These are phyloP conservation scores for Pouteria campechiana DNA, from an alignment of 179 eudicot species.

Conservation along the genomic window DNA sequence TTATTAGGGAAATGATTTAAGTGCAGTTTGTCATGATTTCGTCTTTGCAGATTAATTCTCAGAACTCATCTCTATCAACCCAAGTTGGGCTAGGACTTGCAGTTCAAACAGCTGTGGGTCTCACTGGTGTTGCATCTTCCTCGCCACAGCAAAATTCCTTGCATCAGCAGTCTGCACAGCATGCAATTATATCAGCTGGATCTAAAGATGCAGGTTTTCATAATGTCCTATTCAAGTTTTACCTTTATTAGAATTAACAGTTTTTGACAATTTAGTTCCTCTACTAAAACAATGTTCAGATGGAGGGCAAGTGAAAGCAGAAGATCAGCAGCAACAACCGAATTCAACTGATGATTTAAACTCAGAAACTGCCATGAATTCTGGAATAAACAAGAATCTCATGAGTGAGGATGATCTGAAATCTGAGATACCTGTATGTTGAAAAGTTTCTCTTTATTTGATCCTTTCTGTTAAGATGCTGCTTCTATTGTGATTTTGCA, in stretches of 20 bases:
- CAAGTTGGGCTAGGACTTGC: constrained; percentile 71
- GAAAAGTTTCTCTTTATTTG: not conserved
- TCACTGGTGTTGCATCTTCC: constrained; percentile 38
- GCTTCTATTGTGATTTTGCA: no score
- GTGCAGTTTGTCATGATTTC: not conserved
- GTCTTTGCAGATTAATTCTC: constrained; percentile 65
- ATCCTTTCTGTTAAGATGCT: not conserved
- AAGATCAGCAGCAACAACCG: constrained; percentile 66
- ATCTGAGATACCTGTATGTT: constrained; percentile 65
- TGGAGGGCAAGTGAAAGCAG: constrained; percentile 37
- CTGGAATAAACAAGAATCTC: constrained; percentile 50
- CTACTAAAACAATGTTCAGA: constrained; percentile 41
- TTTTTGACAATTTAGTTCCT: no score
- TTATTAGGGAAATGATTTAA: no score
- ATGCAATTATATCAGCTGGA: constrained; percentile 34
- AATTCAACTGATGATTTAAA: constrained; percentile 46
- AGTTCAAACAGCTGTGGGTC: constrained; percentile 48
- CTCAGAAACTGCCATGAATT: constrained; percentile 39
- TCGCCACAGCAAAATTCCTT: constrained; percentile 47
- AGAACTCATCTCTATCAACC: constrained; percentile 48
- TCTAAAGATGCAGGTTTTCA: constrained; percentile 58
- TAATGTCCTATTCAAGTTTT: no score
- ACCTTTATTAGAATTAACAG: no score
- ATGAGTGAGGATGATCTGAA: constrained; percentile 63
- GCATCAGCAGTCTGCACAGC: constrained; percentile 55